Percentiles rank a stretch among this genome's conserved stretches.
Conservation (phyloP, 225 moss, liverwort and hornwort genomes). For the Thuidium tamariscinum region DNA sequence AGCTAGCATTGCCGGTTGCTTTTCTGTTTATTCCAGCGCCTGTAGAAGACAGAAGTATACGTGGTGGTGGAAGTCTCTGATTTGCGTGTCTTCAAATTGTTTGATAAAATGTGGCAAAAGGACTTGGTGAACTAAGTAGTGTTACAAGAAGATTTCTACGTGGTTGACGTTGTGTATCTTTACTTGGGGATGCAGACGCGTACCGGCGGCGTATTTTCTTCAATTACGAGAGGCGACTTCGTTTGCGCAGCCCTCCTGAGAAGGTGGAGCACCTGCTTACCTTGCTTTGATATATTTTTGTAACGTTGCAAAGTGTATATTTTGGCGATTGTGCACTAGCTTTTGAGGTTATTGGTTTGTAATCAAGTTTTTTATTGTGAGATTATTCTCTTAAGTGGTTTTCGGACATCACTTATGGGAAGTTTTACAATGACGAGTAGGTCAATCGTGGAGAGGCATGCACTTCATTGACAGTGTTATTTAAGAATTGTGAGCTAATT, state of each 20-base stretch:
- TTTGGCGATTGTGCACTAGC: background rate
- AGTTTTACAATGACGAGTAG: background rate
- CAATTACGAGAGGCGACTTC: constrained; percentile 72
- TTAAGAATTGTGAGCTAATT: background rate
- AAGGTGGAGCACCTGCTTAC: constrained; percentile 31
- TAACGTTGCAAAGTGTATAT: background rate
- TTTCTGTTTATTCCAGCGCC: background rate
- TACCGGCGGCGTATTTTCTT: constrained; percentile 70
- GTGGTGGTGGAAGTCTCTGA: background rate
- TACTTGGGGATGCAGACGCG: constrained; percentile 40
- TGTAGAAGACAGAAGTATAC: background rate
- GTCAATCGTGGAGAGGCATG: background rate
- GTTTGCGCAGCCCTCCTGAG: constrained; percentile 66
- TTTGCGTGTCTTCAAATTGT: background rate
- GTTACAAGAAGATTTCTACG: background rate
- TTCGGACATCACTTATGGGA: background rate
- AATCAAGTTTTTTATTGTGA: background rate
- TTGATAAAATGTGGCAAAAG: background rate
- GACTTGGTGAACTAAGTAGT: background rate
- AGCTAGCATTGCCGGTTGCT: background rate
- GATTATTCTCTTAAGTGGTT: background rate
- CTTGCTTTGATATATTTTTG: background rate
- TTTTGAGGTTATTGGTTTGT: background rate
- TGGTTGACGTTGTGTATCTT: background rate
- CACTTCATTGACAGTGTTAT: background rate